Evolutionary conservation across 768 basidiomycete species (phyloP).

Genomic region (Kwoniella heveanensis): DNA sequence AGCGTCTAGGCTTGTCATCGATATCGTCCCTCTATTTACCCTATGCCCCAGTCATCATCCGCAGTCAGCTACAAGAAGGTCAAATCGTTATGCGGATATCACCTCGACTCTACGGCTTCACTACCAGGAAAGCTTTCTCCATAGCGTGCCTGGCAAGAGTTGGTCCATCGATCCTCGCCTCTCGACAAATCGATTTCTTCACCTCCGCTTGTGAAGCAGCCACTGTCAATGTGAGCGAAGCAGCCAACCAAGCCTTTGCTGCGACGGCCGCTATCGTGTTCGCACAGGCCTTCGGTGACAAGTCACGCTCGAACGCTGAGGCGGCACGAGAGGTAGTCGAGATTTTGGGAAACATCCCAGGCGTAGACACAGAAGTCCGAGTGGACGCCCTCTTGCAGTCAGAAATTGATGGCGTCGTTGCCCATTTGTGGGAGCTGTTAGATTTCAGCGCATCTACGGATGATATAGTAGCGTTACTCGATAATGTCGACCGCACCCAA

Average conservation of each 20-base stretch:
- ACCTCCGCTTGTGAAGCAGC: constrained; percentile 63
- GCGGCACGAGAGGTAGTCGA: neutral
- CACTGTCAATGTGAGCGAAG: neutral
- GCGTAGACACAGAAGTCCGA: neutral
- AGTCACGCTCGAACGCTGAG: neutral
- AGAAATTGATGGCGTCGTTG: constrained; percentile 12
- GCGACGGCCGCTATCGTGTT: constrained; percentile 18
- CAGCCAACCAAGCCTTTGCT: constrained; percentile 16
- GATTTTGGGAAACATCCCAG: neutral
- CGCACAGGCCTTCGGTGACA: constrained; percentile 10
- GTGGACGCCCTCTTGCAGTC: neutral
- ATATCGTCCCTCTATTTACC: constrained; percentile 71
- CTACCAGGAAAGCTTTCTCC: constrained; percentile 68
- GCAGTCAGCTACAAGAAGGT: constrained; percentile 58
- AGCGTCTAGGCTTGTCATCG: constrained; percentile 67
- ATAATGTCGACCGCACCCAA: neutral
- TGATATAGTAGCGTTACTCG: constrained; percentile 2
- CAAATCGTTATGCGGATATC: constrained; percentile 63
- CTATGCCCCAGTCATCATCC: constrained; percentile 72
- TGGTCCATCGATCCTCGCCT: constrained; percentile 65
- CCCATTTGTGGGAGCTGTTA: constrained; percentile 15
- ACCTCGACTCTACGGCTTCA: constrained; percentile 74
- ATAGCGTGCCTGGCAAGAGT: constrained; percentile 68
- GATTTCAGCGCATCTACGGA: constrained; percentile 8
- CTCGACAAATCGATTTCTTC: constrained; percentile 58